Conservation (phyloP, 2,329 filamentous ascomycete genomes). For the Pseudocercospora cruenta region DNA sequence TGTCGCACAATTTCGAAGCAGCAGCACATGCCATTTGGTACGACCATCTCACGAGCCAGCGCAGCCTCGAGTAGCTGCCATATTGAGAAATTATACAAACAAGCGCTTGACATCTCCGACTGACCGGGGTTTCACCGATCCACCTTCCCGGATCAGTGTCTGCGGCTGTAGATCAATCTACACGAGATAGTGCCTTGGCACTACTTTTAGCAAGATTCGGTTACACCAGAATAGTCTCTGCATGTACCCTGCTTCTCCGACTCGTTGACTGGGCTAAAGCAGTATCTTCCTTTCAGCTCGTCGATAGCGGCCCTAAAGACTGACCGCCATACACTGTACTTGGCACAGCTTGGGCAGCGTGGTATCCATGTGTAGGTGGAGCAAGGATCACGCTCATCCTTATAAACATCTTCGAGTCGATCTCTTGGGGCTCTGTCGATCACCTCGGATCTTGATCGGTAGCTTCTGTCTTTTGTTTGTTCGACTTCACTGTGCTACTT, state of each 20-base stretch:
- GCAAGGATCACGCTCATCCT: not conserved
- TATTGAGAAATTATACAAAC: not conserved
- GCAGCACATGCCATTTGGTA: too few relatives aligned
- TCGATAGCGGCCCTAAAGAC: not conserved
- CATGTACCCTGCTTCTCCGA: not conserved
- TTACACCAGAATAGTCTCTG: not conserved
- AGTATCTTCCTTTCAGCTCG: not conserved
- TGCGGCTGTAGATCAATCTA: not conserved
- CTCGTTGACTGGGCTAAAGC: not conserved
- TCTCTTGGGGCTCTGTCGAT: not conserved
- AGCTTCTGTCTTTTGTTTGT: too few relatives aligned
- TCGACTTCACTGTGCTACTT: too few relatives aligned
- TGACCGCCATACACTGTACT: not conserved
- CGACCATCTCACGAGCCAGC: too few relatives aligned
- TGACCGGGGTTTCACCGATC: not conserved
- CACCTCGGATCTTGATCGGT: not conserved
- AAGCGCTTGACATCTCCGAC: not conserved
- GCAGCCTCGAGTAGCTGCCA: too few relatives aligned
- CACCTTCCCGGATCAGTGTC: not conserved
- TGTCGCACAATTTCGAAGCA: too few relatives aligned
- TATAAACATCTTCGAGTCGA: not conserved
- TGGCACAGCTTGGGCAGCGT: not conserved
- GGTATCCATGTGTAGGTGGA: not conserved
- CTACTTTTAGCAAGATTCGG: not conserved
- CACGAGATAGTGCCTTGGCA: conserved; percentile 1